Evolutionary conservation across 1,139 yeast species (phyloP).

Genomic region (Pichia sp.): DNA sequence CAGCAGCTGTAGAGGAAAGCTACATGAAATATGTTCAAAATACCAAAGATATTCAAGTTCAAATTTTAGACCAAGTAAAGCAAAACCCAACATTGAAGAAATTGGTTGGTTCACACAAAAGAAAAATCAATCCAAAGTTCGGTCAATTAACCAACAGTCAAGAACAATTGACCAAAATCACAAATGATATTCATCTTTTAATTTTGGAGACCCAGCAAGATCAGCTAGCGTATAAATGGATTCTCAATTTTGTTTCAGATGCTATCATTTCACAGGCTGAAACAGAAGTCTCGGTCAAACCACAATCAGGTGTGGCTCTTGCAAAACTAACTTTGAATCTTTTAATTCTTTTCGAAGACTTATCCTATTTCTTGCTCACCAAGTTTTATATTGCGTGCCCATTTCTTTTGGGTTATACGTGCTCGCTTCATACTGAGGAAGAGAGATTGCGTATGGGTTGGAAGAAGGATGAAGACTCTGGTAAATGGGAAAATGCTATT

Average conservation of each 20-base stretch:
- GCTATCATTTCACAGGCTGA: constrained; percentile 88
- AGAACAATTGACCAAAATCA: constrained; percentile 47
- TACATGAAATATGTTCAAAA: constrained; percentile 46
- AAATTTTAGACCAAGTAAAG: constrained; percentile 46
- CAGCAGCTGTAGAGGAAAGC: constrained; percentile 33
- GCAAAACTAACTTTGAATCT: constrained; percentile 57
- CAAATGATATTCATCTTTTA: constrained; percentile 40
- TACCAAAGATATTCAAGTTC: constrained; percentile 50
- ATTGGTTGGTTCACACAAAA: constrained; percentile 39
- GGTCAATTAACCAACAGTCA: constrained; percentile 81
- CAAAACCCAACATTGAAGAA: constrained; percentile 36
- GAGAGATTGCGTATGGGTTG: constrained; percentile 87
- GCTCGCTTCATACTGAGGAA: constrained; percentile 69
- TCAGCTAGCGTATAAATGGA: constrained; percentile 57
- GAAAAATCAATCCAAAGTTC: constrained; percentile 78
- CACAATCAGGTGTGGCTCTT: constrained; percentile 73
- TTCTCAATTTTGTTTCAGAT: constrained; percentile 74
- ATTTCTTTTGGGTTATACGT: constrained; percentile 69
- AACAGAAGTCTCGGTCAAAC: constrained; percentile 77
- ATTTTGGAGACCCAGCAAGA: constrained; percentile 38
- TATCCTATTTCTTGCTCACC: constrained; percentile 62
- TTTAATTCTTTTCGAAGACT: constrained; percentile 51
- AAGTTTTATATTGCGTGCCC: constrained; percentile 91
- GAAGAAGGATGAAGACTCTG: constrained; percentile 44
- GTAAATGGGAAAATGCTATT: constrained; percentile 69